Evolutionary conservation across 352 stramenopile genomes (phyloP).

Genomic region (Globisporangium paddicum): DNA sequence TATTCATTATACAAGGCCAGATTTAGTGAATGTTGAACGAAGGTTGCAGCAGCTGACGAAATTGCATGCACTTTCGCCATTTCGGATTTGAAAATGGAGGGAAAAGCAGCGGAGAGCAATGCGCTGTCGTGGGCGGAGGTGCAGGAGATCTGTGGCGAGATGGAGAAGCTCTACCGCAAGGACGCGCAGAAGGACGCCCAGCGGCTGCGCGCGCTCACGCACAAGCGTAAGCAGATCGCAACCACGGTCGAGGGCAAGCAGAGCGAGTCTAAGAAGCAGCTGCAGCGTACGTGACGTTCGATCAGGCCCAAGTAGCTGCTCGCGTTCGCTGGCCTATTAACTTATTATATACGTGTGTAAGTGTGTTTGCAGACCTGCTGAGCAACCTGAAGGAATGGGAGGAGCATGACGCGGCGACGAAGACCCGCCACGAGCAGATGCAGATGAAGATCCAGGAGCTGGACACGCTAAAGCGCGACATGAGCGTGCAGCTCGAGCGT

Average conservation of each 20-base stretch:
- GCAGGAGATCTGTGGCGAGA: constrained; percentile 57
- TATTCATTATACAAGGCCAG: neutral
- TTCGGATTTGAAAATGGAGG: constrained; percentile 25
- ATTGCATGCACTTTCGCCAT: neutral
- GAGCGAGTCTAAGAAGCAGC: constrained; percentile 40
- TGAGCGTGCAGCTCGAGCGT: constrained; percentile 58
- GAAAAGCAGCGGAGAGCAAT: constrained; percentile 15
- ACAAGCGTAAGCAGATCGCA: constrained; percentile 63
- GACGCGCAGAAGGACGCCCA: constrained; percentile 54
- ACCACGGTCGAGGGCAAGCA: constrained; percentile 36
- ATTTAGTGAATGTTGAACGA: constrained; percentile 15
- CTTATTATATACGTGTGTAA: neutral
- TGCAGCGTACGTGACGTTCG: constrained; percentile 34
- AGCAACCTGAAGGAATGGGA: constrained; percentile 66
- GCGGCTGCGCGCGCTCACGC: constrained; percentile 42
- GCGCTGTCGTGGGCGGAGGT: constrained; percentile 59
- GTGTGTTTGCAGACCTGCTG: constrained; percentile 33
- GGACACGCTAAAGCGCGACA: constrained; percentile 58
- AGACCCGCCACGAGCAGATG: constrained; percentile 48
- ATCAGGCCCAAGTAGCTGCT: neutral
- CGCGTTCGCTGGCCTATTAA: too few relatives aligned
- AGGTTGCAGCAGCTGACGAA: constrained; percentile 14
- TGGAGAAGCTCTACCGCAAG: constrained; percentile 61
- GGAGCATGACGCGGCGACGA: constrained; percentile 35
- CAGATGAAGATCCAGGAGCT: constrained; percentile 56